Evolutionary conservation across 768 basidiomycete genomes (phyloP), one percentile per base, ranked within the genome.

Genomic region (Agaricus subrufescens): DNA sequence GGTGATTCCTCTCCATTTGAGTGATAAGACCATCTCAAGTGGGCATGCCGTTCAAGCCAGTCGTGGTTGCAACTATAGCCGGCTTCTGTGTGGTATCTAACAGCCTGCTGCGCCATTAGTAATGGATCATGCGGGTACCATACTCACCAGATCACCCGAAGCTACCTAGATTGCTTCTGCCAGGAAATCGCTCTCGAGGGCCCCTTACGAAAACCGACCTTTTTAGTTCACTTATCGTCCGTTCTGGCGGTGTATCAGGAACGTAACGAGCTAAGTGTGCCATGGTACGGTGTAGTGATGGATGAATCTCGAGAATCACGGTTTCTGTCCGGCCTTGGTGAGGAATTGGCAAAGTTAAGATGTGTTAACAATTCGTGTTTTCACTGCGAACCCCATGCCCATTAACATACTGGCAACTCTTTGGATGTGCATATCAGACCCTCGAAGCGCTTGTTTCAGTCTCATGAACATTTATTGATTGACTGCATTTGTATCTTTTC

Each of bases 1-100:
- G 63, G 65, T 69, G 66, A 54, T 57, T 60, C 61, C 54, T 42
- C 46, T 61, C 51, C 58, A 63, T 62, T 64, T 25, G 54, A 56
- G 54, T 56, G 48, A 49, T 56, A 49, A 56, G 54, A 49, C 54
- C 54, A 56, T 49, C 26, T 43, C 40, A 23, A 56, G 54, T 25
- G 54, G 54, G 54, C 47, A 56, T 56, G 54, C 40, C 47, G 54
- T 56, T 56, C 48, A 39, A 49, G 54, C 54, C 38, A 47, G 47
- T n/a, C 29, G 38, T 47, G 38, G 54, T 56, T 48, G 48, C 54
- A 43, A 43, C 34, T 40, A 56, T 49, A 38, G n/a, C 46, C 47
- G 54, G 48, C 30, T 47, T 56, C 47, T 56, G 47, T 48, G 52
- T 53, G 47, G 47, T 49, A 56, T 49, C 15, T n/a, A 49, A 42